Conservation (phyloP, 2,329 filamentous ascomycete species). For the Sordariomycetes sp. region DNA sequence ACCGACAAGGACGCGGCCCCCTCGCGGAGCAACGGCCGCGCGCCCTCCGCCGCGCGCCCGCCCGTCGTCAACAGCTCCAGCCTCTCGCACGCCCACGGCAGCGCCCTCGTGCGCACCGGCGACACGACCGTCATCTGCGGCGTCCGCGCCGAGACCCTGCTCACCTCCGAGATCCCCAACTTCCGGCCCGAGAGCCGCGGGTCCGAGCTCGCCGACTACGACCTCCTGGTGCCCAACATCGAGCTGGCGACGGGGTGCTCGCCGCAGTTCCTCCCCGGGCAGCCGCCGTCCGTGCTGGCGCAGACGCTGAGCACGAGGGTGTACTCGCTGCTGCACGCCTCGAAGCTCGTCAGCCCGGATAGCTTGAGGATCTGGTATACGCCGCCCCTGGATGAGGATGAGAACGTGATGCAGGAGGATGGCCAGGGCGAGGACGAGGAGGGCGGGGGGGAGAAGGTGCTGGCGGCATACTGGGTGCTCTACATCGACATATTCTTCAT, state of each 20-base stretch:
- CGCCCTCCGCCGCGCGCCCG: slow-evolving; percentile 55
- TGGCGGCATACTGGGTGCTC: slow-evolving; percentile 88
- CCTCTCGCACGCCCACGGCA: slow-evolving; percentile 81
- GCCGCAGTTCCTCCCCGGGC: slow-evolving; percentile 74
- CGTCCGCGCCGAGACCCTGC: slow-evolving; percentile 75
- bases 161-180: slow-evolving; percentile 62
- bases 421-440: slow-evolving; percentile 25
- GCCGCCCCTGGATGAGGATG: slow-evolving; percentile 30
- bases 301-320: slow-evolving; percentile 79
- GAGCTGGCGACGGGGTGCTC: slow-evolving; percentile 87
- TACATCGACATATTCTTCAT: slow-evolving; percentile 95
- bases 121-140: slow-evolving; percentile 94
- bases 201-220: slow-evolving; percentile 46
- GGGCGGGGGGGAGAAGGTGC: slow-evolving; percentile 21
- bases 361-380: slow-evolving; percentile 64
- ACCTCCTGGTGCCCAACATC: slow-evolving; percentile 84
- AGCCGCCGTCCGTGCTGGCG: slow-evolving; percentile 66
- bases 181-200: slow-evolving; percentile 36
- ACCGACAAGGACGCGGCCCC: slow-evolving; percentile 33
- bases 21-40: slow-evolving; percentile 72
- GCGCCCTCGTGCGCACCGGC: slow-evolving; percentile 76
- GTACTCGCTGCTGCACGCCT: slow-evolving; percentile 63
- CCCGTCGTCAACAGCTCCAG: slow-evolving; percentile 75
- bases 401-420: slow-evolving; percentile 28
- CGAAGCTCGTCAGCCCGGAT: slow-evolving; percentile 52